Conservation (phyloP, 139 green algal species). For the Deuterostichococcus epilithicus region DNA sequence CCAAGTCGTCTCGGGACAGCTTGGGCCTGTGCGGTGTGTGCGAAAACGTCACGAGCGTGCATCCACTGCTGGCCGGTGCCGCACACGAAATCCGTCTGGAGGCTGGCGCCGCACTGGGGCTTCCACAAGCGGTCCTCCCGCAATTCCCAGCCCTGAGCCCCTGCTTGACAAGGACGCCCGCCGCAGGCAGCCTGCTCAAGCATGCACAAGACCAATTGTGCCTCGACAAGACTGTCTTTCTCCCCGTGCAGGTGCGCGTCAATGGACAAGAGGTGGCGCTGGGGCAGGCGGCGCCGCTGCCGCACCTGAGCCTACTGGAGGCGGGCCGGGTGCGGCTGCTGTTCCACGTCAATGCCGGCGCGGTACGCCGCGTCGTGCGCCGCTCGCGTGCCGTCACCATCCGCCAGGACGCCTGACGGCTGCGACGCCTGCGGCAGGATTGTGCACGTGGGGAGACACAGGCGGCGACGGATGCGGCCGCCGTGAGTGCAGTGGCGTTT, state of each 20-base stretch:
- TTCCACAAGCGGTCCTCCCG: too few species aligned
- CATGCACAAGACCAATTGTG: neutral
- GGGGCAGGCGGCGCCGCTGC: constrained; percentile 20
- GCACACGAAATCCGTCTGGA: neutral
- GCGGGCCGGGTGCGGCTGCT: constrained; percentile 36
- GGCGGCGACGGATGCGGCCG: too few species aligned
- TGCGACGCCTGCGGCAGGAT: too few species aligned
- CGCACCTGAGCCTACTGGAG: constrained; percentile 45
- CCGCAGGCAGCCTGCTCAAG: too few species aligned
- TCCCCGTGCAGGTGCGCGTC: constrained; percentile 16
- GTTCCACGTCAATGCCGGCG: constrained; percentile 39
- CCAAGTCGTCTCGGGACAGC: neutral
- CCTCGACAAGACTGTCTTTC: neutral
- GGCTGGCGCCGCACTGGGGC: too few species aligned
- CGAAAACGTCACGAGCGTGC: too few species aligned
- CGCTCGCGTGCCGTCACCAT: constrained; percentile 8
- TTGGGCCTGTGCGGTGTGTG: too few species aligned
- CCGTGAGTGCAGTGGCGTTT: too few species aligned
- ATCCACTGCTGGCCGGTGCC: too few species aligned
- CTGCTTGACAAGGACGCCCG: neutral
- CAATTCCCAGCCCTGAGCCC: neutral
- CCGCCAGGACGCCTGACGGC: too few species aligned
- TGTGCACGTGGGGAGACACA: too few species aligned
- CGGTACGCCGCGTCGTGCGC: constrained; percentile 6
- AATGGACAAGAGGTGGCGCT: constrained; percentile 31